A percentile compares a stretch with the other conserved stretches of the same genome.
Evolutionary conservation across 768 basidiomycete species (phyloP).

Genomic region (Kwoniella mangroviensis): DNA sequence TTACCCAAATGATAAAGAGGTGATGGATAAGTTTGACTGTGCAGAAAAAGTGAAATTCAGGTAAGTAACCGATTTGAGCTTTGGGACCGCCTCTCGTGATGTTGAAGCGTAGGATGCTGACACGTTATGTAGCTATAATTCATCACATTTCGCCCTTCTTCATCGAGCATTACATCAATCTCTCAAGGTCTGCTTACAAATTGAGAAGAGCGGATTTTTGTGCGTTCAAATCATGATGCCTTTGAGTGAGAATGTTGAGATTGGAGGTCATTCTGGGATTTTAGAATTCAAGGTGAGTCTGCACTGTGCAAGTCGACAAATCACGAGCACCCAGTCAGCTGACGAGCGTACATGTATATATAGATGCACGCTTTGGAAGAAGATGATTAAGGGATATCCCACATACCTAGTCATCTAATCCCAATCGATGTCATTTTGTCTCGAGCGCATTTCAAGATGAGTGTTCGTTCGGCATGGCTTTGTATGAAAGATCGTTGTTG

Average conservation of each 20-base stretch:
- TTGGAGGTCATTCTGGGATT: slow-evolving; percentile 65
- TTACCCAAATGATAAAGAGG: slow-evolving; percentile 89
- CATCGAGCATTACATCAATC: slow-evolving; percentile 78
- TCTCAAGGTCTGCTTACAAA: slow-evolving; percentile 84
- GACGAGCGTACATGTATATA: background rate
- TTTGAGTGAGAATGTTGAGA: slow-evolving; percentile 59
- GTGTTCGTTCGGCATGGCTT: background rate
- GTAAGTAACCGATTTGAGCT: slow-evolving; percentile 59
- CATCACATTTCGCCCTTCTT: slow-evolving; percentile 73
- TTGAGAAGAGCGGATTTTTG: slow-evolving; percentile 78
- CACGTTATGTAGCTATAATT: slow-evolving; percentile 69
- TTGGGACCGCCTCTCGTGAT: background rate
- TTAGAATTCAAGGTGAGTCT: slow-evolving; percentile 82
- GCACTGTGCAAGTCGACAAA: too few relatives aligned
- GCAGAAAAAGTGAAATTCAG: slow-evolving; percentile 69
- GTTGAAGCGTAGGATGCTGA: background rate
- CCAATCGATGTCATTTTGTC: too few relatives aligned
- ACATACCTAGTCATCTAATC: background rate
- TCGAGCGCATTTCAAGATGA: background rate
- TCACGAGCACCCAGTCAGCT: background rate
- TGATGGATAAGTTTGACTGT: slow-evolving; percentile 90
- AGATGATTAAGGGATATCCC: slow-evolving; percentile 21
- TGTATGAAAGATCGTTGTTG: too few relatives aligned
- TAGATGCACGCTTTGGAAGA: slow-evolving; percentile 52
- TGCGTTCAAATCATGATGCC: slow-evolving; percentile 90